Percentiles rank a stretch among this genome's conserved stretches.
phyloP scores from a whole-genome alignment of 1,284 basidiomycete species.

The Neonothopanus nambi region DNA sequence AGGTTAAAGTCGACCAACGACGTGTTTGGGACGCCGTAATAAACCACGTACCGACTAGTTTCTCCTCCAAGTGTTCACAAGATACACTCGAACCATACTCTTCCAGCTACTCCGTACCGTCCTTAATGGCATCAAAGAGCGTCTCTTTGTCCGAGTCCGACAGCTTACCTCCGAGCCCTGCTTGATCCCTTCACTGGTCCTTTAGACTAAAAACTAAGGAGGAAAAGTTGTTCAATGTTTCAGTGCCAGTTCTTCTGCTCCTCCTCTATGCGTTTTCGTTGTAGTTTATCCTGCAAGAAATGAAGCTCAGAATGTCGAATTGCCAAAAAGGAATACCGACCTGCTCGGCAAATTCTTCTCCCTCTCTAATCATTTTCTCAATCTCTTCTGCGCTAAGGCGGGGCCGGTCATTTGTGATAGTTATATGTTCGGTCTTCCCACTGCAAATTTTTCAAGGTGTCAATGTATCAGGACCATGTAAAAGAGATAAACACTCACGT shows the following conservation, averaged over 20 bases:
- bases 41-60: constrained; percentile 27
- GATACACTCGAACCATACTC: constrained; percentile 27
- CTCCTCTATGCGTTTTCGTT: constrained; percentile 54
- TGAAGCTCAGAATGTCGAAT: not conserved
- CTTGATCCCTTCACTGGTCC: constrained; percentile 62
- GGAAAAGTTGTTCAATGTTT: constrained; percentile 69
- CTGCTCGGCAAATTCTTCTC: constrained; percentile 19
- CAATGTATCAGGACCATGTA: not conserved
- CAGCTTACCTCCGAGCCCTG: constrained; percentile 63
- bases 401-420: constrained; percentile 34
- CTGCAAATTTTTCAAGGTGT: constrained; percentile 20
- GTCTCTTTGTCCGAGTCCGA: constrained; percentile 50
- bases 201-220: constrained; percentile 80
- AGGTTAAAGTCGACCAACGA: not conserved
- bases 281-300: constrained; percentile 15
- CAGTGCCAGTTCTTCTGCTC: too few species aligned
- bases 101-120: constrained; percentile 36
- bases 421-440: constrained; percentile 79
- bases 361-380: constrained; percentile 15
- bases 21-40: not conserved
- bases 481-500: constrained; percentile 28
- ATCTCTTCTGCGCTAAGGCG: constrained; percentile 17
- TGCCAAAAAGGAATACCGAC: not conserved
- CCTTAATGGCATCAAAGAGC: constrained; percentile 66
- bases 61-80: constrained; percentile 32